Base-by-base conservation (phyloP, 257 asterid species). In the Lithospermum erythrorhizon region DNA sequence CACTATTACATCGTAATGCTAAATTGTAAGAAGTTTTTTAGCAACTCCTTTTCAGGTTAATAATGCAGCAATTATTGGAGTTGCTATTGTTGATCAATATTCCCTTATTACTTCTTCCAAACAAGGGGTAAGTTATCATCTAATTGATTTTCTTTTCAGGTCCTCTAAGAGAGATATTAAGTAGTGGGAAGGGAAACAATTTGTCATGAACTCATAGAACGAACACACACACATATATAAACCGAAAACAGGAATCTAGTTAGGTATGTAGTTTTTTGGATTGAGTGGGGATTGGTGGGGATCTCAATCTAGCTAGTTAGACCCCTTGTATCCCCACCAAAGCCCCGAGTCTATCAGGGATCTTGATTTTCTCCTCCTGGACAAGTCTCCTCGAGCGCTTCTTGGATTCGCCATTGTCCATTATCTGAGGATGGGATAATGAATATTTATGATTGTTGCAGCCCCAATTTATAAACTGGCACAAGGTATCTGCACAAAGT, bases 401-500 rank as follows among this genome's bases (percentile, higher is more conserved):
- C 30, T 2, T 27, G 30, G 30, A 27, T 27, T 3, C 3, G 30
- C 30, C 30, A 6, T 27, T 27, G 30, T 27, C 30, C 6, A 27
- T 3, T 27, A 27, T 27, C 30, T 35, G 45, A 35, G 1, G 49
- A 41, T 41, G 9, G 1, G 49, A 41, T 41, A 41, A 41, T n/a
- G 57, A 22, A n/a, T 53, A 3, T 53, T n/a, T 17, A 18, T 21
- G 3, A 56, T 14, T 27, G 30, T 11, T 23, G 60, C 32, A 55
- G 59, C 59, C 30, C 25, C 30, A 29, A 21, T 55, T 55, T 55
- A 55, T 55, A 24, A 55, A 55, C 59, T 55, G 59, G 59, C 59
- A 56, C 37, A 17, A 56, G 41, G 37, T 56, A 5, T 55, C 59
- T 21, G 8, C 60, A 9, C 60, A 78, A 59, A 70, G 70, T 9